Conservation (phyloP, 2,329 filamentous ascomycete species). For the Aureobasidium lini region DNA sequence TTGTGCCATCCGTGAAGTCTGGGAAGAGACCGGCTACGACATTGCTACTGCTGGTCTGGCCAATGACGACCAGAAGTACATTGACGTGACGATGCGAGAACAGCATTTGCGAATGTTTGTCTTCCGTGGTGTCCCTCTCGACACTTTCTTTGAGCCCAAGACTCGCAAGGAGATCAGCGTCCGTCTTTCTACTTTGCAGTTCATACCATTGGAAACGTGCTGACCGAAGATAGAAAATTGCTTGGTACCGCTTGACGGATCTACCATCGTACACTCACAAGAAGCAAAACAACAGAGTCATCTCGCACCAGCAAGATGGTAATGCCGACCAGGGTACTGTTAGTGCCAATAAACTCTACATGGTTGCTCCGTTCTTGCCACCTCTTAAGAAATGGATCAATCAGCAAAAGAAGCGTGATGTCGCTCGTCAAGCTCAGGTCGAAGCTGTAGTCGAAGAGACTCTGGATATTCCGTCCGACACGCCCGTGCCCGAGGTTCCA, state of each 20-base stretch:
- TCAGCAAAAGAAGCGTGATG: conserved; percentile 70
- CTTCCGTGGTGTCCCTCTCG: conserved; percentile 78
- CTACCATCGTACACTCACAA: conserved; percentile 73
- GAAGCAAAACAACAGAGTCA: conserved; percentile 45
- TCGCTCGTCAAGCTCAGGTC: conserved; percentile 9
- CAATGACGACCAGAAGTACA: conserved; percentile 58
- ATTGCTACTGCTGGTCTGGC: conserved; percentile 69
- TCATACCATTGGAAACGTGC: not conserved
- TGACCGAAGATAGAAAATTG: conserved; percentile 53
- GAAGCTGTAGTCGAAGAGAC: conserved; percentile 10
- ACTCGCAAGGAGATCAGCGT: conserved; percentile 92
- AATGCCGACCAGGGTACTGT: conserved; percentile 40
- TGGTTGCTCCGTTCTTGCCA: conserved; percentile 88
- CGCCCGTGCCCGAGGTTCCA: not conserved
- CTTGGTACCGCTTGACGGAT: conserved; percentile 88
- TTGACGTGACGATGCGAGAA: conserved; percentile 83
- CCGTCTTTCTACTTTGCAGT: conserved; percentile 1
- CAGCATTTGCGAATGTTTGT: conserved; percentile 91
- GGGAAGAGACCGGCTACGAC: conserved; percentile 92
- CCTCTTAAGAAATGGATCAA: conserved; percentile 84
- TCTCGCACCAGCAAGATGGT: conserved; percentile 41
- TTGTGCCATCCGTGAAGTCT: conserved; percentile 89
- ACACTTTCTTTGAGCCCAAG: conserved; percentile 79
- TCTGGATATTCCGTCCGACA: conserved; percentile 16
- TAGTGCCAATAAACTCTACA: conserved; percentile 87